Conservation (phyloP, 371 early-diverging fungal genomes). For the Mortierella sp. region DNA sequence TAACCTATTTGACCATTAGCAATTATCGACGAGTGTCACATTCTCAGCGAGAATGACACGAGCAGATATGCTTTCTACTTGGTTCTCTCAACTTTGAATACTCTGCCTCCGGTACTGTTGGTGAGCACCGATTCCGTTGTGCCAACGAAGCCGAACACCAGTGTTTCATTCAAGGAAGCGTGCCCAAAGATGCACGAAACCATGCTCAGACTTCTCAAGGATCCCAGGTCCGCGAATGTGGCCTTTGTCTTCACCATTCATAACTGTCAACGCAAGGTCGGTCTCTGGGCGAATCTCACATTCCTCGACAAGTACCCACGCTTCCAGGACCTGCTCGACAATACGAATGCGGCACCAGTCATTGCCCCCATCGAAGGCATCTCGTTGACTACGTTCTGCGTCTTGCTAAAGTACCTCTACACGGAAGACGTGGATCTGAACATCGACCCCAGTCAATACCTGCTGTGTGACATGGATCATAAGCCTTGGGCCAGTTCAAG, state of each 20-base stretch:
- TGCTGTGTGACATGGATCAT: neutral
- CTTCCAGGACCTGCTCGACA: neutral
- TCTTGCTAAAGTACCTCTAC: conserved; percentile 6
- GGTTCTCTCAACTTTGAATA: too few relatives aligned
- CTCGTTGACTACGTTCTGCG: conserved; percentile 4
- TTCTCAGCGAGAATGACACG: neutral
- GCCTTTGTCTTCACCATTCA: conserved; percentile 7
- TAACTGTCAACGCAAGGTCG: neutral
- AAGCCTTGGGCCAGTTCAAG: neutral
- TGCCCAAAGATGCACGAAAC: neutral
- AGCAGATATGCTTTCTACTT: neutral
- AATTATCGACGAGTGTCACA: too few relatives aligned
- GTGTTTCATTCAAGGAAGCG: neutral
- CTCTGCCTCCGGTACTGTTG: too few relatives aligned
- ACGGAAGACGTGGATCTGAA: conserved; percentile 3
- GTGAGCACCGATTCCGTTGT: too few relatives aligned
- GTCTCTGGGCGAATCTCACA: conserved; percentile 5
- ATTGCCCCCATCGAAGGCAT: neutral
- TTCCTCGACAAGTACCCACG: neutral
- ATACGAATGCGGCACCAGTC: too few relatives aligned
- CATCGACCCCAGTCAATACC: neutral
- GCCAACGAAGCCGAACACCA: too few relatives aligned
- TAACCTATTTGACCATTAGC: too few relatives aligned
- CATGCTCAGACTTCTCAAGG: conserved; percentile 7
- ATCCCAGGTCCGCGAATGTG: conserved; percentile 5